Conservation (phyloP, 345 rosid species). For the Linum trigynum region DNA sequence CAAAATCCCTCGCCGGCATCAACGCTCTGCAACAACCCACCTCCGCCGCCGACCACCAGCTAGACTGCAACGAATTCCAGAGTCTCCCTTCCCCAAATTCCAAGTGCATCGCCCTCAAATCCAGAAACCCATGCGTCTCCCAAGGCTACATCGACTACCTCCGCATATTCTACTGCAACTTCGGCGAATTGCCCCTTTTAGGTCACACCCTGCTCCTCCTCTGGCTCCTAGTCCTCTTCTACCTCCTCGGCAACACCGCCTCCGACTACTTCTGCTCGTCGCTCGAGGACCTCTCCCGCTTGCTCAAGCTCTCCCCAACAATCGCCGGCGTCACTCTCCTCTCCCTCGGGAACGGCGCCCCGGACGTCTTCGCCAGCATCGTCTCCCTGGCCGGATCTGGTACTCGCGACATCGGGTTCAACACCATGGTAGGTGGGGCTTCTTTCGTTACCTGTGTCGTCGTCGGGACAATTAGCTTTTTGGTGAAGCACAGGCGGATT, state of each 20-base stretch:
- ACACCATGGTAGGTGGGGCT: constrained; percentile 66
- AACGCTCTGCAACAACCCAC: background rate
- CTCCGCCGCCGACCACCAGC: background rate
- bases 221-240: constrained; percentile 76
- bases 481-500: constrained; percentile 26
- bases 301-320: constrained; percentile 68
- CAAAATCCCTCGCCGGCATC: background rate
- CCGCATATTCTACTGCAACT: constrained; percentile 53
- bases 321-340: constrained; percentile 87
- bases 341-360: constrained; percentile 89
- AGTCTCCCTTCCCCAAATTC: background rate
- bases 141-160: constrained; percentile 70
- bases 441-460: constrained; percentile 73
- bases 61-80: background rate
- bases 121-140: constrained; percentile 38
- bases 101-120: constrained; percentile 14
- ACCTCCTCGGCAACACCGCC: constrained; percentile 77
- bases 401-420: constrained; percentile 50
- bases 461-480: constrained; percentile 55
- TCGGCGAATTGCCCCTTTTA: constrained; percentile 37
- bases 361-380: constrained; percentile 70
- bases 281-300: constrained; percentile 52
- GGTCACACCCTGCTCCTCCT: constrained; percentile 43
- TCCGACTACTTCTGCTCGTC: constrained; percentile 86
- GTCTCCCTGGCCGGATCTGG: constrained; percentile 59